These are phyloP conservation scores for Urtica urens DNA, from an alignment of 306 rosid species.

Conservation along the genomic window DNA sequence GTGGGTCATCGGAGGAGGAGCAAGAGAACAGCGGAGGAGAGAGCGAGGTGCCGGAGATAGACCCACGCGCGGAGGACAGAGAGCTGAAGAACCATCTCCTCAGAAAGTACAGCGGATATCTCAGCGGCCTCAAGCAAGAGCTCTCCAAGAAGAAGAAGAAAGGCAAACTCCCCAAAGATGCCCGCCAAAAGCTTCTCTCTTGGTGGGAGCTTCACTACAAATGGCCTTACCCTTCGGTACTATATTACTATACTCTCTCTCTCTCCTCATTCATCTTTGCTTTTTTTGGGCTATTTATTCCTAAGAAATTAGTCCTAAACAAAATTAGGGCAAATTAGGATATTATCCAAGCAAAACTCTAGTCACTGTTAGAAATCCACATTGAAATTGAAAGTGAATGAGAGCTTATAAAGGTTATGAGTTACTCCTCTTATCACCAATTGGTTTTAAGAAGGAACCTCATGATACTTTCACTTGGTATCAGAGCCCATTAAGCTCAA, in stretches of 20 bases:
- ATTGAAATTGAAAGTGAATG: no score
- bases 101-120: slow-evolving; percentile 84
- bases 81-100: slow-evolving; percentile 81
- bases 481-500: no score
- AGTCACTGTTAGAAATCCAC: no score
- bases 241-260: neutral
- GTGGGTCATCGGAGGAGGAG: slow-evolving; percentile 82
- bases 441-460: no score
- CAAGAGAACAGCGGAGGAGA: slow-evolving; percentile 79
- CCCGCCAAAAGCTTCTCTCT: slow-evolving; percentile 83
- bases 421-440: no score
- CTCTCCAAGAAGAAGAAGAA: slow-evolving; percentile 97
- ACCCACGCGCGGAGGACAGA: slow-evolving; percentile 85
- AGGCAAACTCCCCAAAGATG: slow-evolving; percentile 94
- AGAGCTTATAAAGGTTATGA: no score
- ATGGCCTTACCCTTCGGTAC: slow-evolving; percentile 99
- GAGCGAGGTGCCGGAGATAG: slow-evolving; percentile 68
- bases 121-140: slow-evolving; percentile 90
- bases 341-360: no score
- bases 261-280: neutral
- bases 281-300: no score
- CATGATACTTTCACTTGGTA: no score
- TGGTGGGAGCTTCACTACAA: slow-evolving; percentile 99
- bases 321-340: no score
- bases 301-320: no score